phyloP scores from a whole-genome alignment of 352 stramenopile genomes.

The Phytophthora cactorum region DNA sequence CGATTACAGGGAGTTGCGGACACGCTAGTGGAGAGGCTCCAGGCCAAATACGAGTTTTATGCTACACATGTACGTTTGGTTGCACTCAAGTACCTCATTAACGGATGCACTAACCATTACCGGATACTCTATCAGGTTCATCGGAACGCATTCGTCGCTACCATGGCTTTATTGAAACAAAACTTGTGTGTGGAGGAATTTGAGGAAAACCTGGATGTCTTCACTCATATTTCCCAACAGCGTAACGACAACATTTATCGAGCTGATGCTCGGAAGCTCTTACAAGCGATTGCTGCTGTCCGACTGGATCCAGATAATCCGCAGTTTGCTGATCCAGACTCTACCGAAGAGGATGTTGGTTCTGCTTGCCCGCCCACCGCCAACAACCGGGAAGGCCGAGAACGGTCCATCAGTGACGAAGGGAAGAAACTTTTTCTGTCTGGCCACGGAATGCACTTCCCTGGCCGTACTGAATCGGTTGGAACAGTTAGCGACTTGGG shows the following conservation, averaged over 20 bases:
- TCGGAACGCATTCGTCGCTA: slow-evolving; percentile 74
- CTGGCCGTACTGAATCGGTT: slow-evolving; percentile 34
- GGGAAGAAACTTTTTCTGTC: slow-evolving; percentile 83
- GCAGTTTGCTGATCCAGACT: slow-evolving; percentile 71
- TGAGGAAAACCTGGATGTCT: slow-evolving; percentile 76
- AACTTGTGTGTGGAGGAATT: slow-evolving; percentile 84
- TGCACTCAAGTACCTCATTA: neutral
- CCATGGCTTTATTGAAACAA: slow-evolving; percentile 76
- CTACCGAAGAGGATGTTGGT: slow-evolving; percentile 58
- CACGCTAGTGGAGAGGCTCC: slow-evolving; percentile 85
- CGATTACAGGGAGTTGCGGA: slow-evolving; percentile 69
- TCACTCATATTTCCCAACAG: slow-evolving; percentile 88
- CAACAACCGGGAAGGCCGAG: slow-evolving; percentile 67
- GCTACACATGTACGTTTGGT: slow-evolving; percentile 57
- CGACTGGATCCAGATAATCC: slow-evolving; percentile 81
- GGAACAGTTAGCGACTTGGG: slow-evolving; percentile 40
- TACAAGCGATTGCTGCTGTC: slow-evolving; percentile 83
- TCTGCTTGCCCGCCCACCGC: slow-evolving; percentile 65
- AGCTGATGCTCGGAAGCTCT: slow-evolving; percentile 78
- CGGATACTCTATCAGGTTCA: slow-evolving; percentile 55
- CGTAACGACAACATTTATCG: slow-evolving; percentile 86
- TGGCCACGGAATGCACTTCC: slow-evolving; percentile 46
- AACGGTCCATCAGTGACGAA: slow-evolving; percentile 85
- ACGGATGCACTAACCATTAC: neutral
- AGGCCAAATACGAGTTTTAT: slow-evolving; percentile 87